Base-by-base conservation (phyloP, 352 stramenopile species). In the Thraustochytrium sp. region DNA sequence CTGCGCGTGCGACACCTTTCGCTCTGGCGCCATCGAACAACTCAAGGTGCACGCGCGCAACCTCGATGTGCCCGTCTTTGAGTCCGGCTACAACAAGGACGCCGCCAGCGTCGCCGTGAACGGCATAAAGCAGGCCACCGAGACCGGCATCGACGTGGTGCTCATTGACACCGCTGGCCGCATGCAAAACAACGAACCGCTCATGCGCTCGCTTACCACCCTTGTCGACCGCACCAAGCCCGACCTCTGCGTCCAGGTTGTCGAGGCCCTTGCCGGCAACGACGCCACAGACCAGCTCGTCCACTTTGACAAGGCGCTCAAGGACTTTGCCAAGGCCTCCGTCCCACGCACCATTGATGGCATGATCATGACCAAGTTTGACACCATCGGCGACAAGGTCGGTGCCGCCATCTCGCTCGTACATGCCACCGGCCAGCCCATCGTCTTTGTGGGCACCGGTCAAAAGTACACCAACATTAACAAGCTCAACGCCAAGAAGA, bases 381-480 rank as follows among this genome's bases (percentile, higher is more conserved):
- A 99, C 90, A 99, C 96, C 11, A 98, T 99, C 68, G 96, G 98
- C 84, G 96, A 98, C 88, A 99, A 99, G 89, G 96, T 99, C 55
- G 97, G 97, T n/a, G 96, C 96, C n/a, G 96, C 96, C 0, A 89
- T 99, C 54, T 98, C 95, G 48, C 97, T 99, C 93, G 97, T 98
- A 13, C 98, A 99, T 91, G 96, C 98, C 87, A 99, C 96, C 3
- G 96, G 96, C 40, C 93, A 98, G 82, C 96, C 96, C 29, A 98
- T 99, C 89, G 93, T 98, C 82, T 99, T 99, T 89, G 94, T 98
- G 44, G 97, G 97, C 73, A 99, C 96, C 37, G 97, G 97, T 23
- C 97, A 99, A 88, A 99, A 99, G 89, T 99, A 99, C 90, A 98
- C 97, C 86, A 96, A 99, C 87, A 87, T 99, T 65, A 97, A 98